These are phyloP conservation scores for Sphaerulina populicola DNA, from an alignment of 2,329 filamentous ascomycete genomes.

Conservation along the genomic window DNA sequence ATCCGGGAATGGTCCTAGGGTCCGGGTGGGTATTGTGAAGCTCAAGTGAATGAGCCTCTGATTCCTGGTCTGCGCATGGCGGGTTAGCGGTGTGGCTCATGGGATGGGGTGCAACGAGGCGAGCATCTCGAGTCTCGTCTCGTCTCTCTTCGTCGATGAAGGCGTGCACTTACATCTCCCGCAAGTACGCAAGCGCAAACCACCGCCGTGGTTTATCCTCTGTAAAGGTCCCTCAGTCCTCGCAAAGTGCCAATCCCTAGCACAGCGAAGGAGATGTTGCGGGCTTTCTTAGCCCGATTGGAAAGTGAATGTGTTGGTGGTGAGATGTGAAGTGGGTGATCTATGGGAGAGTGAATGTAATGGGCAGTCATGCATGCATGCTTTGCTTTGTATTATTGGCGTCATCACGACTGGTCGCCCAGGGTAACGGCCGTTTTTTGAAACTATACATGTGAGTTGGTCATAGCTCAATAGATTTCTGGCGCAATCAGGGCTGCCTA, in stretches of 20 bases:
- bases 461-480: too few species aligned
- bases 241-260: constrained; percentile 8
- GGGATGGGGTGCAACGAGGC: too few species aligned
- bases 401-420: not conserved
- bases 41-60: constrained; percentile 9
- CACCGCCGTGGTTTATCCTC: constrained; percentile 9
- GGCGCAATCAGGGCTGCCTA: too few species aligned
- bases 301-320: too few species aligned
- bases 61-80: constrained; percentile 5
- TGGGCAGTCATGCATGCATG: not conserved
- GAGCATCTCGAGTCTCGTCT: not conserved
- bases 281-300: not conserved
- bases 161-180: constrained; percentile 6
- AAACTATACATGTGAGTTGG: too few species aligned
- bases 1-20: constrained; percentile 7
- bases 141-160: not conserved
- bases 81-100: not conserved
- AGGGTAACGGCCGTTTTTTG: too few species aligned
- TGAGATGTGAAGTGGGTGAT: not conserved
- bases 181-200: constrained; percentile 9
- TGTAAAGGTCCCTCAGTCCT: constrained; percentile 5
- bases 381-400: not conserved
- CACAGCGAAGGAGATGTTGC: constrained; percentile 4
- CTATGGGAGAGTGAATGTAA: not conserved
- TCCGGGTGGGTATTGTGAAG: constrained; percentile 4